Conservation (phyloP, 225 moss, liverwort and hornwort genomes). For the Bryoerythrophyllum caledonicum region DNA sequence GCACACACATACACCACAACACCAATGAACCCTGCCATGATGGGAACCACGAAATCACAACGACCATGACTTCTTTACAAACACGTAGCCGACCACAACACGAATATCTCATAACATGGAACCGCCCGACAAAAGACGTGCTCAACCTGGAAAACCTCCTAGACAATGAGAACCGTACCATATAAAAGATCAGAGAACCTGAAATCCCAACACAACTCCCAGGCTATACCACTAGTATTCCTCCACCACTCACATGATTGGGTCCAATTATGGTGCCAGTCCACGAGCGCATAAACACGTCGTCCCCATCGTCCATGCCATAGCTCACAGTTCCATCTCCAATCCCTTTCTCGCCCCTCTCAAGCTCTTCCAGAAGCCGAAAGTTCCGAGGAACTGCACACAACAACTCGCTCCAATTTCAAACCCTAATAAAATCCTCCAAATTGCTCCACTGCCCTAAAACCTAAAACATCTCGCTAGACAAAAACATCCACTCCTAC, state of each 20-base stretch:
- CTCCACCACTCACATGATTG: constrained; percentile 73
- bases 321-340: constrained; percentile 98
- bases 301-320: constrained; percentile 97
- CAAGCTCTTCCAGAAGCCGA: constrained; percentile 94
- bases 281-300: constrained; percentile 98
- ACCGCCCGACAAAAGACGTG: neutral
- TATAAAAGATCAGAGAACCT: neutral
- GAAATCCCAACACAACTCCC: neutral
- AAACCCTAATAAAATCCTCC: neutral
- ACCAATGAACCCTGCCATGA: constrained; percentile 15
- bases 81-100: neutral
- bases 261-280: constrained; percentile 98
- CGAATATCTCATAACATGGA: neutral
- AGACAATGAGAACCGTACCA: neutral
- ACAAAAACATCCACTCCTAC: neutral
- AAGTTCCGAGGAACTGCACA: constrained; percentile 94
- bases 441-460: neutral
- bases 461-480: neutral
- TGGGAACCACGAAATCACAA: neutral
- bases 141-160: neutral
- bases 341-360: constrained; percentile 97
- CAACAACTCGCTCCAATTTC: neutral
- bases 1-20: constrained; percentile 20
- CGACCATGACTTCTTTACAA: neutral
- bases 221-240: neutral